A percentile compares a stretch with the other conserved stretches of the same genome.
These are phyloP conservation scores for Azolla pinnata DNA, from an alignment of 75 land plant genomes.

Conservation along the genomic window DNA sequence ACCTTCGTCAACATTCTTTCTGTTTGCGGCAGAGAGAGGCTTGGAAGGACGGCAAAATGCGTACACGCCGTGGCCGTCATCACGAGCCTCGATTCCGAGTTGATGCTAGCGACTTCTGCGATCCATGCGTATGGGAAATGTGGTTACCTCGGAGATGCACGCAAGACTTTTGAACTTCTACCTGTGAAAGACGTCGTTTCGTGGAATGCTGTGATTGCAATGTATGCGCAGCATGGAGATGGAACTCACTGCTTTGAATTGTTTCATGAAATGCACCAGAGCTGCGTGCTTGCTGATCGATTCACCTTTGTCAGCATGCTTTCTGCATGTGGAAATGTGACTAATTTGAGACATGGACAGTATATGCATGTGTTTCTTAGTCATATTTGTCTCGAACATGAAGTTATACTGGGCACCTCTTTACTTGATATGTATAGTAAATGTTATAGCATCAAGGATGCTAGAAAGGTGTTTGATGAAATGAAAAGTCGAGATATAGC, in stretches of 20 bases:
- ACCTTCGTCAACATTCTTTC: slow-evolving; percentile 40
- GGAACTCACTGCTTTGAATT: slow-evolving; percentile 20
- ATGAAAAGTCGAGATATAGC: slow-evolving; percentile 7
- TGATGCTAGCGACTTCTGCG: slow-evolving; percentile 38
- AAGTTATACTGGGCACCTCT: slow-evolving; percentile 16
- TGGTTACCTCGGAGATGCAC: slow-evolving; percentile 48
- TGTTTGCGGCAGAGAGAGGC: slow-evolving; percentile 60
- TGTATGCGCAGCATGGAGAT: slow-evolving; percentile 52
- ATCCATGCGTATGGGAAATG: slow-evolving; percentile 68
- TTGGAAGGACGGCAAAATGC: slow-evolving; percentile 29
- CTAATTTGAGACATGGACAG: slow-evolving; percentile 11
- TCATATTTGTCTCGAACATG: not conserved
- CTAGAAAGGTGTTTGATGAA: slow-evolving; percentile 10
- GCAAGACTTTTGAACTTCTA: slow-evolving; percentile 41
- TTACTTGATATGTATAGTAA: slow-evolving; percentile 36
- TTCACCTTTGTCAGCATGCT: slow-evolving; percentile 8
- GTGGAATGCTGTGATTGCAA: slow-evolving; percentile 71
- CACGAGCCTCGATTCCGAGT: slow-evolving; percentile 24
- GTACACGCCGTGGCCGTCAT: slow-evolving; percentile 39
- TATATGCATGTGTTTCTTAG: slow-evolving; percentile 9
- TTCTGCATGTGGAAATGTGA: slow-evolving; percentile 4
- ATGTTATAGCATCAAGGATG: slow-evolving; percentile 26
- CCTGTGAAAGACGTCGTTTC: slow-evolving; percentile 47
- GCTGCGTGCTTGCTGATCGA: slow-evolving; percentile 3
- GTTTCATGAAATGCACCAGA: slow-evolving; percentile 9